These are phyloP conservation scores for Spiraea crenata DNA, from an alignment of 331 rosid genomes.

Conservation along the genomic window DNA sequence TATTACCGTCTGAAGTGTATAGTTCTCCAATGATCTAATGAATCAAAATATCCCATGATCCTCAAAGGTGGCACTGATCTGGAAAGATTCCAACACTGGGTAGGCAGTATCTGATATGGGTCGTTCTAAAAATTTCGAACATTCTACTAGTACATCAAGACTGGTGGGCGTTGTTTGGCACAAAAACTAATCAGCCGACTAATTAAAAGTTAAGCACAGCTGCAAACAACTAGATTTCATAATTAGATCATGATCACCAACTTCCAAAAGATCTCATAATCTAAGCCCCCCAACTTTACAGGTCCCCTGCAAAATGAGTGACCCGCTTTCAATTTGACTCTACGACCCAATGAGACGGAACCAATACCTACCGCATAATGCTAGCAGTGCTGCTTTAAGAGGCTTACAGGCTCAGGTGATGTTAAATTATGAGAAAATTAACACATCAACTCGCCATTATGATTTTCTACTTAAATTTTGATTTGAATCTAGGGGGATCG, in stretches of 20 bases:
- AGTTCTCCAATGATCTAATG: too few species aligned
- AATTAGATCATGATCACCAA: too few species aligned
- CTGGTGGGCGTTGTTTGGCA: conserved; percentile 18
- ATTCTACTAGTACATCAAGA: conserved; percentile 8
- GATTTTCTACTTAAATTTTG: too few species aligned
- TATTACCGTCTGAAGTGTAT: too few species aligned
- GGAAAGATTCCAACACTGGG: neutral
- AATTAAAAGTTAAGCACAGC: neutral
- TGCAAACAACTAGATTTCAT: neutral
- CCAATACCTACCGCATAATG: neutral
- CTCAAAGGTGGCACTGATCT: conserved; percentile 5
- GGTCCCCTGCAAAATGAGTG: conserved; percentile 1
- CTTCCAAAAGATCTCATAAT: neutral
- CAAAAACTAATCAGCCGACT: neutral
- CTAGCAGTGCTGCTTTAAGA: neutral
- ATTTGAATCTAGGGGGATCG: too few species aligned
- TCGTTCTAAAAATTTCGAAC: neutral
- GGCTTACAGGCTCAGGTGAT: too few species aligned
- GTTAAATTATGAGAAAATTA: too few species aligned
- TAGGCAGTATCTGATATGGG: neutral
- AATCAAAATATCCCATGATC: neutral
- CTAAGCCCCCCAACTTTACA: conserved; percentile 5
- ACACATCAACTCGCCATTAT: too few species aligned
- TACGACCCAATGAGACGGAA: neutral
- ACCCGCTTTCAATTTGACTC: neutral